Evolutionary conservation across 192 early-diverging fungal species (phyloP).

Genomic region (Coemansia sp.): DNA sequence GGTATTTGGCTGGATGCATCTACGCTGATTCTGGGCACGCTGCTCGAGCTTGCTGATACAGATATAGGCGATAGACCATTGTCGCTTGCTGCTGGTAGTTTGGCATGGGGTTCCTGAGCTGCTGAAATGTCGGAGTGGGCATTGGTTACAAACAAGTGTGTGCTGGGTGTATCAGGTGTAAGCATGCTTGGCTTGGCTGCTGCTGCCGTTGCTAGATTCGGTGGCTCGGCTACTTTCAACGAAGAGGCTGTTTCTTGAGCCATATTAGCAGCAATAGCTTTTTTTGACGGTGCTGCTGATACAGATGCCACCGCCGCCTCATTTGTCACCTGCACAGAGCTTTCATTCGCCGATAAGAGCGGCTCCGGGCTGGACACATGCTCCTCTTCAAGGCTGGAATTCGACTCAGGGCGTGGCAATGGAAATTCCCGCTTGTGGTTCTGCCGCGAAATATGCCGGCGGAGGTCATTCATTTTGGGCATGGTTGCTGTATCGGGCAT

Average conservation of each 20-base stretch:
- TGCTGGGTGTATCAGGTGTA: slow-evolving; percentile 31
- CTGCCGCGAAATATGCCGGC: slow-evolving; percentile 20
- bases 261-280: not conserved
- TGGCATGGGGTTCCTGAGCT: not conserved
- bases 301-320: not conserved
- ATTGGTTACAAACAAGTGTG: slow-evolving; percentile 11
- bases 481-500: not conserved
- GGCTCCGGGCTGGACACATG: not conserved
- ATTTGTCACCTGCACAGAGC: too few relatives aligned
- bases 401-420: not conserved
- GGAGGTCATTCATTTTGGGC: slow-evolving; percentile 8
- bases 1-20: too few relatives aligned
- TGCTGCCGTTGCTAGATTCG: not conserved
- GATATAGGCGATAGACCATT: slow-evolving; percentile 4
- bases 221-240: not conserved
- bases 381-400: not conserved
- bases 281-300: not conserved
- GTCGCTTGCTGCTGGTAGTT: not conserved
- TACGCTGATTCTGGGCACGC: not conserved
- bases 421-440: not conserved
- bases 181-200: slow-evolving; percentile 20
- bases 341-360: not conserved
- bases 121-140: not conserved
- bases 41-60: not conserved
- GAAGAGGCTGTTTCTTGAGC: not conserved